Percentiles rank a stretch among this genome's conserved stretches.
Evolutionary conservation across 2,329 filamentous ascomycete genomes (phyloP).

Genomic region (Ceratocystis eucalypticola): DNA sequence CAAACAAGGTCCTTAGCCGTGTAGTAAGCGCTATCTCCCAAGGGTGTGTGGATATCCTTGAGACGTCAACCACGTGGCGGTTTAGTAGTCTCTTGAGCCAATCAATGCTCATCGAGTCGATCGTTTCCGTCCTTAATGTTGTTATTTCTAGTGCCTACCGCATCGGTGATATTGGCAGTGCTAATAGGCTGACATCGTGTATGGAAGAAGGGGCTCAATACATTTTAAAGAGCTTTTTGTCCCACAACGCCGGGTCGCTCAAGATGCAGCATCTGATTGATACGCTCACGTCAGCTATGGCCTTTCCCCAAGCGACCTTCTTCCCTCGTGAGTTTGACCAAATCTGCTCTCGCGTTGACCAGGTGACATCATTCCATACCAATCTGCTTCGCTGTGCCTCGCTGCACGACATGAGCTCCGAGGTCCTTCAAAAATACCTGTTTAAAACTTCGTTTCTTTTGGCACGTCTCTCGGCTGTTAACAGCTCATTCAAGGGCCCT

Average conservation of each 20-base stretch:
- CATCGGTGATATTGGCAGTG: conserved; percentile 46
- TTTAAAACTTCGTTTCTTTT: conserved; percentile 70
- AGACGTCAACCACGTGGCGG: conserved; percentile 75
- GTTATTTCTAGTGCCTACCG: conserved; percentile 62
- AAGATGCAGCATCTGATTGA: conserved; percentile 65
- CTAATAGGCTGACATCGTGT: conserved; percentile 40
- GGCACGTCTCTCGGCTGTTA: conserved; percentile 59
- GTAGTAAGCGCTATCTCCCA: conserved; percentile 61
- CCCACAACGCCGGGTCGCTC: conserved; percentile 53
- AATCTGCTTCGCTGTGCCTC: conserved; percentile 58
- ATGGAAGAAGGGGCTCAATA: conserved; percentile 63
- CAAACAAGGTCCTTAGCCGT: conserved; percentile 61
- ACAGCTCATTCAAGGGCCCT: conserved; percentile 50
- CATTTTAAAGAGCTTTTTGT: conserved; percentile 63
- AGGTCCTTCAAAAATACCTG: conserved; percentile 59
- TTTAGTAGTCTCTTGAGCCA: conserved; percentile 58
- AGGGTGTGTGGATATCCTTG: conserved; percentile 67
- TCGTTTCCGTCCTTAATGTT: conserved; percentile 57
- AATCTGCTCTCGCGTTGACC: conserved; percentile 48
- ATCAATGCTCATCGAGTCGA: conserved; percentile 51
- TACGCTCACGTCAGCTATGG: conserved; percentile 35
- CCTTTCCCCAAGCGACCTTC: conserved; percentile 45
- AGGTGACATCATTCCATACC: conserved; percentile 52
- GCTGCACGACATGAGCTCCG: conserved; percentile 47
- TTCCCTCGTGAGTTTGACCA: conserved; percentile 42